Base-by-base conservation (phyloP, 352 stramenopile species). In the Phytophthora hibernalis region DNA sequence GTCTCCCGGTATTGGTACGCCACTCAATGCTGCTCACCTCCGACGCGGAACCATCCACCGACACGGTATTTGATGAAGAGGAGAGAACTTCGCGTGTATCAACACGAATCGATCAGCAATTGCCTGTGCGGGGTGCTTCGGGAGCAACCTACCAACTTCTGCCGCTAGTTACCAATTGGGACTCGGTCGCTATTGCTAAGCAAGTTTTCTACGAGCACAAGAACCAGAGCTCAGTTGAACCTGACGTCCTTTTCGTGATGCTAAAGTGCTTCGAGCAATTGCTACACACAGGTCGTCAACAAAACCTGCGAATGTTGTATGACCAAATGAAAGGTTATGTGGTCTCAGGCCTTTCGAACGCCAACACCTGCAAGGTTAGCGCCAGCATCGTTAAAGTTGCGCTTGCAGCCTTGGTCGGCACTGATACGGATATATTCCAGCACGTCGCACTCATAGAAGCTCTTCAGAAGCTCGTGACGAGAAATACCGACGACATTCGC, bases 171-270 rank as follows among this genome's bases (percentile, higher is more conserved):
- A 9, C 28, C 15, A 72, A 82, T 13, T 95, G 87, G 85, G 87
- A 93, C 42, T 81, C 79, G 12, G 44, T 83, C 0, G 82, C 82
- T 4, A 70, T 93, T 50, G 80, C 79, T 44, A 95, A 95, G 48
- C 85, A 93, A 60, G 65, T 93, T 47, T 92, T 81, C 49, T 91
- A 92, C 56, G 82, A 93, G 61, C 65, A 74, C 47, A 85, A 85
- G 45, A 66, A 18, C 7, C 68, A 69, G 15, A 69, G 57, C 12
- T 52, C 60, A 26, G 77, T 65, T 18, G 68, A 87, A 30, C 31
- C 71, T 1, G 74, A 88, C 28, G 66, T 68, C 24, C 52, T 92
- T 16, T 22, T 80, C 1, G 79, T 92, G 16, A 63, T 93, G 28
- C 69, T 76, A 9, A 73, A 71, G 44, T 93, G 83, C 62, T 82